Percentiles rank a stretch among this genome's conserved stretches.
Evolutionary conservation across 2,329 filamentous ascomycete species (phyloP).

Genomic region (Cordyceps farinosa): DNA sequence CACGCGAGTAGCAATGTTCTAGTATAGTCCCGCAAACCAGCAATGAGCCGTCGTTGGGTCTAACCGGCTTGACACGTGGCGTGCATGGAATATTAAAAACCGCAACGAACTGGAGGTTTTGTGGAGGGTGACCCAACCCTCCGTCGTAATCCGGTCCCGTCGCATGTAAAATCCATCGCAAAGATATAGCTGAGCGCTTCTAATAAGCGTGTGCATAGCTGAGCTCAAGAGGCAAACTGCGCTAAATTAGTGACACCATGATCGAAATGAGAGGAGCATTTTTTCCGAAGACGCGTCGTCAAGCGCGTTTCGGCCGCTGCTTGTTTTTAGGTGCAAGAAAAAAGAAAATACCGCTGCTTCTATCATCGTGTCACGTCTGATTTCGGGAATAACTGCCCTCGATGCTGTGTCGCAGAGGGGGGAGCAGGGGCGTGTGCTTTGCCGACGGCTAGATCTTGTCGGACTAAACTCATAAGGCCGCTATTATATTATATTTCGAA

Average conservation of each 20-base stretch:
- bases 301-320: background rate
- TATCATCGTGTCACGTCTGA: too few species aligned
- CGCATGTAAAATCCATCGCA: background rate
- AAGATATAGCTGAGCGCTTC: too few species aligned
- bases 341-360: too few species aligned
- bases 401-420: too few species aligned
- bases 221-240: background rate
- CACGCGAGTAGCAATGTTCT: background rate
- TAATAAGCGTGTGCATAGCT: background rate
- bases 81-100: background rate
- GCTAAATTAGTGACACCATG: conserved; percentile 4
- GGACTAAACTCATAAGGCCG: too few species aligned
- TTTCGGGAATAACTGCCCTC: too few species aligned
- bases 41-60: too few species aligned
- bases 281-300: background rate
- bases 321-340: background rate
- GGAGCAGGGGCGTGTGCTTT: too few species aligned
- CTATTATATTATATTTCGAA: too few species aligned
- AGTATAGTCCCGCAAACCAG: background rate
- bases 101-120: background rate
- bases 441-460: too few species aligned
- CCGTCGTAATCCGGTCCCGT: background rate
- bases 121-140: background rate
- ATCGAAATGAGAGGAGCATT: conserved; percentile 1
- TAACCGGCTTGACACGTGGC: background rate